These are phyloP conservation scores for Globisporangium uncinulatum DNA, from an alignment of 352 stramenopile genomes.

Conservation along the genomic window DNA sequence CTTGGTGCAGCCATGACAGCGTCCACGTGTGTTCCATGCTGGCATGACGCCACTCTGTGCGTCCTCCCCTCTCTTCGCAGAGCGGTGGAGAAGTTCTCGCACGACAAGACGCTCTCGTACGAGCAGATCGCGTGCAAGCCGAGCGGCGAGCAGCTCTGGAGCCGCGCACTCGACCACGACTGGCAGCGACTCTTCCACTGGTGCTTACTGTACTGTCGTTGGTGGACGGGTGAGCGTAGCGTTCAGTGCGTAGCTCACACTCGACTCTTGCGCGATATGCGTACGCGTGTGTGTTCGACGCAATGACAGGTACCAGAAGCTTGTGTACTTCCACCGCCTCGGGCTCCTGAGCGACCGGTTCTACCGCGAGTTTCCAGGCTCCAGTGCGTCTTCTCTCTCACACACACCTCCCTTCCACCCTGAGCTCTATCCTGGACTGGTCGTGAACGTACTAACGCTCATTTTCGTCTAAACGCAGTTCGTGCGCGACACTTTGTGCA, in stretches of 20 bases:
- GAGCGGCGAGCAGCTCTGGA: conserved; percentile 34
- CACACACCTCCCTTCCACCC: not conserved
- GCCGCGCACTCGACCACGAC: conserved; percentile 49
- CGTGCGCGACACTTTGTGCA: conserved; percentile 52
- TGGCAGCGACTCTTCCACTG: conserved; percentile 63
- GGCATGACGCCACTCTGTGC: no score
- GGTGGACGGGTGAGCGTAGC: not conserved
- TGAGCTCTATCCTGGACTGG: not conserved
- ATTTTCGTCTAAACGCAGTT: conserved; percentile 15
- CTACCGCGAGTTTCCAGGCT: conserved; percentile 52
- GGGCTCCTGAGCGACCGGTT: conserved; percentile 60
- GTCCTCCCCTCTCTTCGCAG: conserved; percentile 9
- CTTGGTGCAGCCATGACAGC: not conserved
- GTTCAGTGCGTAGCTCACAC: not conserved
- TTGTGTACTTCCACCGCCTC: conserved; percentile 72
- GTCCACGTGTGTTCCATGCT: not conserved
- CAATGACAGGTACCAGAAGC: conserved; percentile 48
- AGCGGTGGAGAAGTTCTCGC: conserved; percentile 54
- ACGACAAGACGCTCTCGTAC: conserved; percentile 23
- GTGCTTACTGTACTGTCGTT: conserved; percentile 11
- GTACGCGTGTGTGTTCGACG: not conserved
- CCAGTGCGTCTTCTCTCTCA: conserved; percentile 24
- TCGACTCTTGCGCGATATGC: not conserved
- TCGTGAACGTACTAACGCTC: not conserved
- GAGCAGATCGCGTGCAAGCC: conserved; percentile 44